phyloP scores from a whole-genome alignment of 352 stramenopile genomes.

The Peronosclerospora sorghi region DNA sequence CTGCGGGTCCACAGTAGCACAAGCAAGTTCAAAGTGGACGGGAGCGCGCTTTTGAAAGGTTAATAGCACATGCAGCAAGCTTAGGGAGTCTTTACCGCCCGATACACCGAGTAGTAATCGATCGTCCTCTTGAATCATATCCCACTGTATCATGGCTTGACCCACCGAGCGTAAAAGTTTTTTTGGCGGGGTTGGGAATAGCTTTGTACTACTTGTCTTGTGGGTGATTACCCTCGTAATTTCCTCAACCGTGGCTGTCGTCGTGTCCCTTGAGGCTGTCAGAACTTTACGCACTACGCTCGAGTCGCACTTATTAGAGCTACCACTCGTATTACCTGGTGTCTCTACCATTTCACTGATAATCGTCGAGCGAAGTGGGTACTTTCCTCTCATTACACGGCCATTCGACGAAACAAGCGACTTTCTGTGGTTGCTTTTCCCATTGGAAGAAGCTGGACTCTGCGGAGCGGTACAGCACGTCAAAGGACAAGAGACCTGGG shows the following conservation, averaged over 20 bases:
- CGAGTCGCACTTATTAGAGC: slow-evolving; percentile 14
- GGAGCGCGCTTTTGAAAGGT: too few relatives aligned
- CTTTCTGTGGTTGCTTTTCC: slow-evolving; percentile 10
- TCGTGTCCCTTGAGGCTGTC: slow-evolving; percentile 13
- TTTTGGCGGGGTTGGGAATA: too few relatives aligned
- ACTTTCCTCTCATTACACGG: too few relatives aligned
- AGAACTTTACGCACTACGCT: slow-evolving; percentile 8
- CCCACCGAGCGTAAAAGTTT: slow-evolving; percentile 64
- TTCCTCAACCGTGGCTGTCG: too few relatives aligned
- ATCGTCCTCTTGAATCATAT: slow-evolving; percentile 1
- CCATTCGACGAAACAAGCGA: slow-evolving; percentile 45
- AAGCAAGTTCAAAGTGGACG: too few relatives aligned
- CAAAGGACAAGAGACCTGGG: too few relatives aligned
- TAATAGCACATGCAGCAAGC: too few relatives aligned
- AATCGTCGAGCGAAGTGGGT: slow-evolving; percentile 27
- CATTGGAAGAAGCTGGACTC: slow-evolving; percentile 11
- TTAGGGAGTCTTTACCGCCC: too few relatives aligned
- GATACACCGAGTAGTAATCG: background rate
- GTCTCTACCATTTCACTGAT: slow-evolving; percentile 5
- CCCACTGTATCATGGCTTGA: too few relatives aligned
- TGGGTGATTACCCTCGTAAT: slow-evolving; percentile 33
- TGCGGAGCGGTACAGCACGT: too few relatives aligned
- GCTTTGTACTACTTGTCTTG: slow-evolving; percentile 37
- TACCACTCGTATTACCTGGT: slow-evolving; percentile 3
- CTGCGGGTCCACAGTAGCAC: too few relatives aligned